These are phyloP conservation scores for Termitomyces sp. DNA, from an alignment of 768 basidiomycete genomes.

Conservation along the genomic window DNA sequence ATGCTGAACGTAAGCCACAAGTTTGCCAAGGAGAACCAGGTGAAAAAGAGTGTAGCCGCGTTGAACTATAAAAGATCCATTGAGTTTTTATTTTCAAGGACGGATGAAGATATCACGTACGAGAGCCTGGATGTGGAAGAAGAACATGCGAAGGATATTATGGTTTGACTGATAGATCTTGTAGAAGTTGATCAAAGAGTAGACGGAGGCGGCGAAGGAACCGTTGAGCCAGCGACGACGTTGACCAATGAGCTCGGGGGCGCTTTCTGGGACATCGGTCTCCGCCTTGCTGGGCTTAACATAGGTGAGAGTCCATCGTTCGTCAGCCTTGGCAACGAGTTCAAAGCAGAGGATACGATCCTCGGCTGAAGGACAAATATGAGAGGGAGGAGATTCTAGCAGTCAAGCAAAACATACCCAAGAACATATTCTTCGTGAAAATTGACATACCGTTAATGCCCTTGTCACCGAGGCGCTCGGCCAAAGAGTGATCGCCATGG, in stretches of 20 bases:
- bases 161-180: constrained; percentile 84
- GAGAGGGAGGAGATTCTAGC: neutral
- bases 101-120: constrained; percentile 39
- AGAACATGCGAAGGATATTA: constrained; percentile 88
- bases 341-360: constrained; percentile 98
- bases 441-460: constrained; percentile 97
- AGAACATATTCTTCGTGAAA: constrained; percentile 85
- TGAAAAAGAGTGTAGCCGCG: constrained; percentile 77
- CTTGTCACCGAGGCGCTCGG: constrained; percentile 87
- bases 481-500: constrained; percentile 85
- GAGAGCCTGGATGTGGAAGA: constrained; percentile 90
- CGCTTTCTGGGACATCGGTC: constrained; percentile 92
- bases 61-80: constrained; percentile 57
- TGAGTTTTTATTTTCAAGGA: neutral
- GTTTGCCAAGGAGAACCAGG: constrained; percentile 92
- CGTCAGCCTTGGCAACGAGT: constrained; percentile 85
- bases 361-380: constrained; percentile 52
- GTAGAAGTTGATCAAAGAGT: constrained; percentile 89
- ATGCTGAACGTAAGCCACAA: constrained; percentile 95
- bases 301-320: constrained; percentile 83
- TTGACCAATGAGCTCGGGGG: constrained; percentile 90
- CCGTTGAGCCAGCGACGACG: constrained; percentile 97
- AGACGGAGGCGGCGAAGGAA: constrained; percentile 90
- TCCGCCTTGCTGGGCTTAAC: constrained; percentile 96
- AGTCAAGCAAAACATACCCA: constrained; percentile 25